Conservation (phyloP, 2,329 filamentous ascomycete species). For the Epichloe gansuensis region DNA sequence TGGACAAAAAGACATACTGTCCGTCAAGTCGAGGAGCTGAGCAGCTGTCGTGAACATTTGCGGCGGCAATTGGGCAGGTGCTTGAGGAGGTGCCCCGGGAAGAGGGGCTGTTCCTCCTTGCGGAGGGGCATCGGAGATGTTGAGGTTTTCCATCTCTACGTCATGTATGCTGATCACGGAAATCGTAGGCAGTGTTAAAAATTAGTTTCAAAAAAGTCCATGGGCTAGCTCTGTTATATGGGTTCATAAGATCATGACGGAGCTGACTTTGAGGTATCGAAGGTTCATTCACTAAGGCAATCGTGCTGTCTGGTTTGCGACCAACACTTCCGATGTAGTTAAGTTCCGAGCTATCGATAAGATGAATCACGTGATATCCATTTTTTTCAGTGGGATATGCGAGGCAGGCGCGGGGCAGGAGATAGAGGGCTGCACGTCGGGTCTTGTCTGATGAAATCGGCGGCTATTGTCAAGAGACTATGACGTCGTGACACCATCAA, state of each 20-base stretch:
- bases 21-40: slow-evolving; percentile 87
- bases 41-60: slow-evolving; percentile 99
- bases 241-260: not conserved
- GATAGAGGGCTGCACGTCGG: not conserved
- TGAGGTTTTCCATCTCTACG: slow-evolving; percentile 40
- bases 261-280: not conserved
- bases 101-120: slow-evolving; percentile 22
- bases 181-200: slow-evolving; percentile 4
- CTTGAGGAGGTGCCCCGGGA: slow-evolving; percentile 23
- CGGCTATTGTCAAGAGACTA: not conserved
- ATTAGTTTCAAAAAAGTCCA: not conserved
- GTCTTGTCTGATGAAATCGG: not conserved
- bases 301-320: not conserved
- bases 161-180: slow-evolving; percentile 10
- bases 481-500: not conserved
- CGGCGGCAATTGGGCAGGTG: slow-evolving; percentile 58
- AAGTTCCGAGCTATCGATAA: slow-evolving; percentile 4
- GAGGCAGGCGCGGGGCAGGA: slow-evolving; percentile 2
- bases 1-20: slow-evolving; percentile 55
- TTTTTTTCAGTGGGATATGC: slow-evolving; percentile 3
- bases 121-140: slow-evolving; percentile 35
- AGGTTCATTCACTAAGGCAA: not conserved
- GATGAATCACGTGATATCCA: not conserved
- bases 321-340: not conserved
- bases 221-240: not conserved